Evolutionary conservation across 1,284 basidiomycete species (phyloP), one percentile per base, ranked within the genome.

Genomic region (Sanghuangporus weigelae): DNA sequence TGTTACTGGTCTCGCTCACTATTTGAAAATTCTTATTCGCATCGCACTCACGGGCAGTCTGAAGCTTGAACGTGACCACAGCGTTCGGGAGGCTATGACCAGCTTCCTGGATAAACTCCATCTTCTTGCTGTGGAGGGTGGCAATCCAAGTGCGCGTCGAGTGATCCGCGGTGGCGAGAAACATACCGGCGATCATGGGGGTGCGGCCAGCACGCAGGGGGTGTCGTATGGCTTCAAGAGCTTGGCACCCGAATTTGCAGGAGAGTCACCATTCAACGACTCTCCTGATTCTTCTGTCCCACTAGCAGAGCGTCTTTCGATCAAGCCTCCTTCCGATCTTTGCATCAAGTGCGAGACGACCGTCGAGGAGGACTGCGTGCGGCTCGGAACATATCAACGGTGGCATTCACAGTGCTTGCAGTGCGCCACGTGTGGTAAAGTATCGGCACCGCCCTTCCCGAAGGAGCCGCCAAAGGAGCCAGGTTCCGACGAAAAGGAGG

Each of bases 11-110:
- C 83, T 99, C 36, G 96, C 96, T 3, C 96, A 99, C 76, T 99
- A 99, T 76, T 89, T 99, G 74, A 99, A 99, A 80, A 98, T 99
- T 74, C 85, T 99, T 60, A 99, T 99, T 70, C 91, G 96, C 57
- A 98, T 99, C 67, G 96, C 97, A 7, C 81, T 99, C 51, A 98
- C 97, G 0, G 95, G 95, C 19, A 93, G 96, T 2, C 84, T 99
- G 68, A 97, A 94, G 76, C 84, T 99, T 51, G 97, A 99, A 75
- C 83, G 95, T 65, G 96, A 99, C 71, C 85, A 93, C 70, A 84
- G 81, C 67, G 87, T 93, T 60, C 81, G 85, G 40, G 87, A 90
- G 63, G 95, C 95, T 0, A 92, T 99, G 82, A 79, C 87, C 4
- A 89, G 86, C 61, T 98, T 98, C 79, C 84, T 99, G 65, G 93